phyloP scores from a whole-genome alignment of 192 early-diverging fungal species.

The Coemansia aciculifera region DNA sequence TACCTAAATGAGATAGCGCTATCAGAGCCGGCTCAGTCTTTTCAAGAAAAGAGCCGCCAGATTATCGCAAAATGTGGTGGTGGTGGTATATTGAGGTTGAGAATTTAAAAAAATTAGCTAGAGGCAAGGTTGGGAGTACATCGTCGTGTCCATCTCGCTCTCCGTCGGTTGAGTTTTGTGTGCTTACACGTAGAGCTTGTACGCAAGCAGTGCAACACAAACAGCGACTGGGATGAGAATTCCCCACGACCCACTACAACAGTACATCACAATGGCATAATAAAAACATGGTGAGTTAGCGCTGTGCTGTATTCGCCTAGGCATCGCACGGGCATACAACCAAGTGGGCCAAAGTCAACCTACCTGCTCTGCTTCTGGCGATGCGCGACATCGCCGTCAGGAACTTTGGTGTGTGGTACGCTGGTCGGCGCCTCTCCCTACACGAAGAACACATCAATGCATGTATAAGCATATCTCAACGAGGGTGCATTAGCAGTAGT shows the following conservation, averaged over 20 bases:
- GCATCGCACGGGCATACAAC: background rate
- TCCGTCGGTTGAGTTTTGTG: background rate
- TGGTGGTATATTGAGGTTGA: background rate
- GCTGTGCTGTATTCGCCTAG: background rate
- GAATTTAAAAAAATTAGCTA: background rate
- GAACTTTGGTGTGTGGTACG: conserved; percentile 1
- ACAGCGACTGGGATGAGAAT: conserved; percentile 58
- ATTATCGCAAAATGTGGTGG: background rate
- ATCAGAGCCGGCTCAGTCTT: background rate
- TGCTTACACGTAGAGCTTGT: conserved; percentile 54
- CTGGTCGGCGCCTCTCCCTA: conserved; percentile 35
- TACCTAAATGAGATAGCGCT: background rate
- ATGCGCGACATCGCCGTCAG: conserved; percentile 16
- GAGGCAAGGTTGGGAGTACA: background rate
- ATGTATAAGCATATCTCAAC: background rate
- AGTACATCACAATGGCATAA: background rate
- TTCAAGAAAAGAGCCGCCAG: background rate
- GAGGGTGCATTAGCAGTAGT: background rate
- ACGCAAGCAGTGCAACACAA: conserved; percentile 55
- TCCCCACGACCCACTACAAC: conserved; percentile 54
- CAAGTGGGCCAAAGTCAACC: background rate
- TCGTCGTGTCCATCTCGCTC: conserved; percentile 1
- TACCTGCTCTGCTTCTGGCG: conserved; percentile 54
- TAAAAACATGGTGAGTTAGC: background rate
- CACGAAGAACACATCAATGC: background rate